Percentiles rank a stretch among this genome's conserved stretches.
Conservation (phyloP, 2,329 filamentous ascomycete species). For the Chrysoporthe puriensis region DNA sequence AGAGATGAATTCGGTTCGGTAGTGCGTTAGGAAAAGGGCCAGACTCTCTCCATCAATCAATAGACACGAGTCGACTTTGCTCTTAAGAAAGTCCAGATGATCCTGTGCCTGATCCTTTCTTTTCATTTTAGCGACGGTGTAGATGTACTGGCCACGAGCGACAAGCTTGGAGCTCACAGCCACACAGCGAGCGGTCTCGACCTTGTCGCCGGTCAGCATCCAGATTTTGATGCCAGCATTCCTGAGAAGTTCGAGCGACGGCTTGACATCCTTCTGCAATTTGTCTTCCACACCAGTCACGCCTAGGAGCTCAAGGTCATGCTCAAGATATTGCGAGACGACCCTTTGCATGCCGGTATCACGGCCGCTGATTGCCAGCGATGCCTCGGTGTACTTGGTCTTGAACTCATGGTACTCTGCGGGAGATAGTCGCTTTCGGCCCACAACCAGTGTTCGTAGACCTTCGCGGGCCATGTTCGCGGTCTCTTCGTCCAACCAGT, state of each 20-base stretch:
- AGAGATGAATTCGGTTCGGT: constrained; percentile 83
- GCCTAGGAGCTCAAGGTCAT: constrained; percentile 88
- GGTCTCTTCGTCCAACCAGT: constrained; percentile 98
- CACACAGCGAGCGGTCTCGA: constrained; percentile 95
- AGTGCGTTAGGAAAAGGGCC: constrained; percentile 79
- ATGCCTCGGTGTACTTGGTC: constrained; percentile 74
- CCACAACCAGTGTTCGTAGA: constrained; percentile 89
- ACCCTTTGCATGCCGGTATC: constrained; percentile 82
- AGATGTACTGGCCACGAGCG: constrained; percentile 90
- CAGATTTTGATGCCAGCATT: constrained; percentile 99
- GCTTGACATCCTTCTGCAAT: constrained; percentile 92
- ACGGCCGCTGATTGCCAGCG: constrained; percentile 76
- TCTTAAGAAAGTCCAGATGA: constrained; percentile 83
- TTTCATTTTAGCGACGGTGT: constrained; percentile 85
- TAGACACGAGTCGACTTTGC: constrained; percentile 84
- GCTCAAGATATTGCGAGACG: constrained; percentile 80
- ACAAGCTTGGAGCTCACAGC: constrained; percentile 95
- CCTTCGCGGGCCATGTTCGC: constrained; percentile 99
- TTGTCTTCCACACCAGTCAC: constrained; percentile 98
- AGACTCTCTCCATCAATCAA: constrained; percentile 95
- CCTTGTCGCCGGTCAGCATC: constrained; percentile 99
- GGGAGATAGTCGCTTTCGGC: constrained; percentile 80
- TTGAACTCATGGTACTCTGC: constrained; percentile 84
- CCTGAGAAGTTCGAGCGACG: constrained; percentile 88
- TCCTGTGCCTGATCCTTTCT: constrained; percentile 85